Conservation (phyloP, 148 eudicot species). For the Camellia japonica region DNA sequence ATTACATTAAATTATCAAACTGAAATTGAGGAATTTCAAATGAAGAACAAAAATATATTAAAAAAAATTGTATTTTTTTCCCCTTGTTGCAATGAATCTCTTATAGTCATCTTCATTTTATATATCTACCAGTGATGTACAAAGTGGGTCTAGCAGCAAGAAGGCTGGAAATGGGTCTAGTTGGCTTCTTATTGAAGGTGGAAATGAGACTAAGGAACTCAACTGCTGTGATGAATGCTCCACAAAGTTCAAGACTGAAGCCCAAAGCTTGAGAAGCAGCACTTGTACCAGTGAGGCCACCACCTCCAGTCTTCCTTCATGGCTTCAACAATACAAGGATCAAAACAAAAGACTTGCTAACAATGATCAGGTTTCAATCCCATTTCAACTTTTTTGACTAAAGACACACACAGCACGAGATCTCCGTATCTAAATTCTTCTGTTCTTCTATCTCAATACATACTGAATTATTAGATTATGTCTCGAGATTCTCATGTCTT, state of each 20-base stretch:
- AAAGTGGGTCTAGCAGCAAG: conserved; percentile 36
- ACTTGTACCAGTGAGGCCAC: conserved; percentile 41
- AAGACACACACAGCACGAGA: no score
- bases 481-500: no score
- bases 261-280: conserved; percentile 25
- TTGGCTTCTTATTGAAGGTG: conserved; percentile 40
- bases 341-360: conserved; percentile 39
- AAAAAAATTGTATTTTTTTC: no score
- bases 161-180: conserved; percentile 25
- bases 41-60: background rate
- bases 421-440: no score
- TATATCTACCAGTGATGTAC: conserved; percentile 35
- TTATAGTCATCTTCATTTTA: background rate
- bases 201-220: conserved; percentile 21
- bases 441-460: no score
- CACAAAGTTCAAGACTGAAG: conserved; percentile 26
- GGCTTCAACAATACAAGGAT: conserved; percentile 70
- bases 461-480: no score
- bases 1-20: background rate
- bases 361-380: conserved; percentile 47
- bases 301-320: conserved; percentile 70
- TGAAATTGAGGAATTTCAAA: background rate
- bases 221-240: conserved; percentile 32
- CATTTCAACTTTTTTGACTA: background rate
- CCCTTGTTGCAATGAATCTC: background rate